Evolutionary conservation across 2,329 filamentous ascomycete genomes (phyloP), one percentile per base, ranked within the genome.

Genomic region (Diaporthe australafricana): DNA sequence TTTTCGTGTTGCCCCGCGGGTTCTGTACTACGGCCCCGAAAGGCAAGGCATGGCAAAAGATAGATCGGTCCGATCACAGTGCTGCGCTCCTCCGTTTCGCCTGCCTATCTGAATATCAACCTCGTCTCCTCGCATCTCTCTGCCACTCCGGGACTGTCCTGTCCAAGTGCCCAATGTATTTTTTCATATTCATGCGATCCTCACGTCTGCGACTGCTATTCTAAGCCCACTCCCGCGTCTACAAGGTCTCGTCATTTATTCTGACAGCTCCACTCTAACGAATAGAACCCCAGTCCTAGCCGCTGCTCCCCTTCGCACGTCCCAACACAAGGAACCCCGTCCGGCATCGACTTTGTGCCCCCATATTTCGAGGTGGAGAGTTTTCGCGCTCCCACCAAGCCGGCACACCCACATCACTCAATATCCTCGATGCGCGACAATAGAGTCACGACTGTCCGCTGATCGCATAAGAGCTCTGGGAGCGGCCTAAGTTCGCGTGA

Each of bases 331-430:
- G 71, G 71, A 68, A 70, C 63, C 67, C 79, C 78, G 78, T 78
- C 75, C 78, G 80, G 79, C 80, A 73, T 72, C 72, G 71, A 50
- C 45, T 65, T 82, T 81, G 80, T 81, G 81, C 79, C 76, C 72
- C 70, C 66, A 68, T 74, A 57, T 71, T 73, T 75, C 75, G 70
- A 81, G 77, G 80, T 81, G 81, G 80, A 79, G 80, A 82, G 65
- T 73, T 75, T 74, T 74, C 74, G 57, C 72, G 68, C 75, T 74
- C 73, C 73, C 71, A 71, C 66, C 75, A 69, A 71, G 78, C 60
- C 80, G 76, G 81, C 79, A 79, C 79, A 35, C 65, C 48, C 57
- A 72, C 67, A 73, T 69, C 68, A 69, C 70, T 70, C 67, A 72
- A 67, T 67, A 73, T 70, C 65, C 70, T 73, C 72, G 70, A 72